Conservation (phyloP, 768 basidiomycete species). For the Mycena amicta region DNA sequence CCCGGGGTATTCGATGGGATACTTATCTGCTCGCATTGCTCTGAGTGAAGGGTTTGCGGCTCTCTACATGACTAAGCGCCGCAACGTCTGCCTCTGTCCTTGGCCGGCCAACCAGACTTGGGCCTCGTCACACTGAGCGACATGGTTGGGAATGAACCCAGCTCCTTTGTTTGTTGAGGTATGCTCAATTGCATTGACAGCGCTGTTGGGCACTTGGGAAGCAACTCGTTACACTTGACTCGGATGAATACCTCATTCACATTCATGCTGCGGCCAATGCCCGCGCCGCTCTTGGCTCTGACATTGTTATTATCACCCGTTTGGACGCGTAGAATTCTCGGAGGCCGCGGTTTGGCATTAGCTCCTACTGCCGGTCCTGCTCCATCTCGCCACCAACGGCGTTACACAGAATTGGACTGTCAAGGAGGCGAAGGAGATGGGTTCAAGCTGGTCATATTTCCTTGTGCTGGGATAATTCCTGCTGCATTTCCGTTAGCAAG, state of each 20-base stretch:
- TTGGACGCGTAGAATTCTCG: conserved; percentile 45
- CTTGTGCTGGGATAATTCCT: conserved; percentile 45
- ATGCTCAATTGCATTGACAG: background rate
- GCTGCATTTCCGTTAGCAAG: conserved; percentile 43
- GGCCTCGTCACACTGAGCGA: conserved; percentile 28
- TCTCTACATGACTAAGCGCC: conserved; percentile 56
- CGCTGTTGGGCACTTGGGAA: conserved; percentile 59
- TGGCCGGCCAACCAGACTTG: conserved; percentile 55
- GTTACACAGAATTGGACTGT: conserved; percentile 46
- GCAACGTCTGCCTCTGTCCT: conserved; percentile 58
- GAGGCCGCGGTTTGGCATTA: conserved; percentile 29
- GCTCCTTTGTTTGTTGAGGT: background rate
- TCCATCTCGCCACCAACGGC: conserved; percentile 46
- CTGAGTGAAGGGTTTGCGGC: conserved; percentile 53
- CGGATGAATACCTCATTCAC: conserved; percentile 53
- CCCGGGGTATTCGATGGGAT: conserved; percentile 55
- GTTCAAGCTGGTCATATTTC: conserved; percentile 47
- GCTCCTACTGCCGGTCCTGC: conserved; percentile 44
- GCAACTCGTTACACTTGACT: conserved; percentile 49
- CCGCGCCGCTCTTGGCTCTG: conserved; percentile 43
- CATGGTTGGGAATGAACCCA: conserved; percentile 37
- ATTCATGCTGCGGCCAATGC: conserved; percentile 56
- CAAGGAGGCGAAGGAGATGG: conserved; percentile 41
- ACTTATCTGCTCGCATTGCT: conserved; percentile 52
- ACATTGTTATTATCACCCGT: conserved; percentile 38